Percentiles rank a stretch among this genome's conserved stretches.
Conservation (phyloP, 345 rosid genomes). For the Alliaria petiolata region DNA sequence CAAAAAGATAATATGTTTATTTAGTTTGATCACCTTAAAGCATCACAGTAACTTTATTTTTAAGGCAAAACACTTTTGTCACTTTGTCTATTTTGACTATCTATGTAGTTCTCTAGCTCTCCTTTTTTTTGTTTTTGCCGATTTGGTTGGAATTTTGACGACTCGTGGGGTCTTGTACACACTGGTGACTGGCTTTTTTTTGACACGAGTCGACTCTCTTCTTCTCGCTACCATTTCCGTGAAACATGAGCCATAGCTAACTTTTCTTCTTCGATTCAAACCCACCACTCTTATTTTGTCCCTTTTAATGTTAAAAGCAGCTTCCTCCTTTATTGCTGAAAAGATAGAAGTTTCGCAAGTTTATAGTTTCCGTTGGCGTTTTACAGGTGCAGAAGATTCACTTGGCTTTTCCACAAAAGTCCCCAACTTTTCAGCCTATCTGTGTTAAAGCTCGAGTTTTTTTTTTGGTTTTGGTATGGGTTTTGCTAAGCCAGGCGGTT, state of each 20-base stretch:
- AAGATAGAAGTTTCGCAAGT: constrained; percentile 33
- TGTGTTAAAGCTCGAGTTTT: neutral
- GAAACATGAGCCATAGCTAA: constrained; percentile 18
- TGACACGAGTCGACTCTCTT: constrained; percentile 26
- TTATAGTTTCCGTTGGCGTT: constrained; percentile 21
- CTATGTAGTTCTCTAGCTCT: constrained; percentile 2
- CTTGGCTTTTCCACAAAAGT: constrained; percentile 45
- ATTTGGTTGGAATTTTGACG: constrained; percentile 17
- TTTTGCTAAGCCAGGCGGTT: neutral
- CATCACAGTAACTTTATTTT: constrained; percentile 6
- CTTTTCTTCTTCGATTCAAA: constrained; percentile 39
- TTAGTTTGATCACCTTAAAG: neutral
- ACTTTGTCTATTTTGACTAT: neutral
- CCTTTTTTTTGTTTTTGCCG: neutral
- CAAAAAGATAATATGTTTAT: neutral
- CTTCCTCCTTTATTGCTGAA: constrained; percentile 22
- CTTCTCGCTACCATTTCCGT: constrained; percentile 18
- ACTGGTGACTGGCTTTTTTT: constrained; percentile 12
- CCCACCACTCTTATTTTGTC: constrained; percentile 46
- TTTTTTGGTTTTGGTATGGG: neutral
- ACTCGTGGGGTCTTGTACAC: constrained; percentile 34
- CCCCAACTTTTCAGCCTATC: constrained; percentile 32
- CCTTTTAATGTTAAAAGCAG: constrained; percentile 49
- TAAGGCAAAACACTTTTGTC: constrained; percentile 9
- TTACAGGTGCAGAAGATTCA: constrained; percentile 39